phyloP scores from a whole-genome alignment of 768 basidiomycete genomes.

The Mycena vulgaris region DNA sequence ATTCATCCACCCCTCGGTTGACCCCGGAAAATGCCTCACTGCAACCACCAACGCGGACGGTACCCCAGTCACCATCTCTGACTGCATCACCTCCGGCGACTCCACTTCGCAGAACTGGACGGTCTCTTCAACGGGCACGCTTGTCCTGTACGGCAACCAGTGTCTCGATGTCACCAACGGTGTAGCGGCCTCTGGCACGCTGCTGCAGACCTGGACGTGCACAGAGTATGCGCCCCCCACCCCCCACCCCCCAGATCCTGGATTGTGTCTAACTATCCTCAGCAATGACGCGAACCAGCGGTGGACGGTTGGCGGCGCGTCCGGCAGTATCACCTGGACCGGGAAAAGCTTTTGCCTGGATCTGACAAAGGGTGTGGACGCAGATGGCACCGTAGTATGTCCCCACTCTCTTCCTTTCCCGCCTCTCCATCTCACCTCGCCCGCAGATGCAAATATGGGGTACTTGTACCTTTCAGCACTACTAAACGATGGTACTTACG shows the following conservation, averaged over 20 bases:
- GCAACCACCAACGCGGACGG: slow-evolving; percentile 24
- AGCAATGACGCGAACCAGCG: slow-evolving; percentile 24
- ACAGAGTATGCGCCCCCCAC: not conserved
- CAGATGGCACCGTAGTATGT: slow-evolving; percentile 28
- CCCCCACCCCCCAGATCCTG: not conserved
- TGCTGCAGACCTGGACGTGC: slow-evolving; percentile 27
- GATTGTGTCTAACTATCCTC: slow-evolving; percentile 18
- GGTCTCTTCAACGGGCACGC: slow-evolving; percentile 23
- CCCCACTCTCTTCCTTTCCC: slow-evolving; percentile 12
- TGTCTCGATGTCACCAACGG: slow-evolving; percentile 28
- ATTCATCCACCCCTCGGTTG: slow-evolving; percentile 29
- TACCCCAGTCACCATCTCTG: slow-evolving; percentile 27
- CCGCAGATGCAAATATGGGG: slow-evolving; percentile 33
- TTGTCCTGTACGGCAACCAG: slow-evolving; percentile 27
- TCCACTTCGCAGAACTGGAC: slow-evolving; percentile 29
- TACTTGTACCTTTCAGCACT: slow-evolving; percentile 9
- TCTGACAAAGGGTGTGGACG: slow-evolving; percentile 27
- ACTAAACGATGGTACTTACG: slow-evolving; percentile 7
- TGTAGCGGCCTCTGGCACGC: slow-evolving; percentile 19
- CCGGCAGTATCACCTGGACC: slow-evolving; percentile 26
- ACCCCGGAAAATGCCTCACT: slow-evolving; percentile 23
- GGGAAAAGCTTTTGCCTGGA: slow-evolving; percentile 23
- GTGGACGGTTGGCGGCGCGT: slow-evolving; percentile 25
- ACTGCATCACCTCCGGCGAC: slow-evolving; percentile 27
- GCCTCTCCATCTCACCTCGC: slow-evolving; percentile 15